phyloP scores from a whole-genome alignment of 441 rosid species.

The Gossypium gossypioides region DNA sequence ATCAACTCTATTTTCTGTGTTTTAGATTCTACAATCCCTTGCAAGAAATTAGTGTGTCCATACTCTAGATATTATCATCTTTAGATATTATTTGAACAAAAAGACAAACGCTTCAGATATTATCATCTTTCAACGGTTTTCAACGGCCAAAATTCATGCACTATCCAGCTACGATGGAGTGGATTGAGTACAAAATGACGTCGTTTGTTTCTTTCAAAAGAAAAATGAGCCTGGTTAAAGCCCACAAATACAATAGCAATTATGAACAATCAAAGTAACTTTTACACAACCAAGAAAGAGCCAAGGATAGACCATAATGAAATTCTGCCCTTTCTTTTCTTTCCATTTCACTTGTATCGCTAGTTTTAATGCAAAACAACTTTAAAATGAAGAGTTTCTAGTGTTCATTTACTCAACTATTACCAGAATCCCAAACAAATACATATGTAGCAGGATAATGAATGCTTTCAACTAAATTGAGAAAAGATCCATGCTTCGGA shows the following conservation, averaged over 20 bases:
- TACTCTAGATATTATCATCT: neutral
- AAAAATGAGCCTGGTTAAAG: neutral
- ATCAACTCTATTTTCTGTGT: conserved; percentile 15
- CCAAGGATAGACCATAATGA: neutral
- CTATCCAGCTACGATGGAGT: too few relatives aligned
- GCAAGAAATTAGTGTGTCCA: neutral
- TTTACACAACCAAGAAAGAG: neutral
- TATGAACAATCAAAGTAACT: neutral
- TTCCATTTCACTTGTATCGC: neutral
- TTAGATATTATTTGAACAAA: neutral
- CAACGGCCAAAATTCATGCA: conserved; percentile 5
- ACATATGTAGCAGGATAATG: neutral
- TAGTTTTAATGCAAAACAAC: neutral
- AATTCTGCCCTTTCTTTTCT: neutral
- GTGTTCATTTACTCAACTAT: neutral
- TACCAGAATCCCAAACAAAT: neutral
- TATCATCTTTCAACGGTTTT: conserved; percentile 4
- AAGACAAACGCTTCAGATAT: neutral
- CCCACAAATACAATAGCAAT: neutral
- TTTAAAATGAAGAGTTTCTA: neutral
- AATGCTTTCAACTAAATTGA: neutral
- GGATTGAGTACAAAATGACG: neutral
- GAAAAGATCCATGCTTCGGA: neutral
- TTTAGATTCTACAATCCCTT: neutral
- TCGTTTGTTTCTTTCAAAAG: neutral